Conservation (phyloP, 495 filamentous ascomycete species). For the Copromyces sp. region DNA sequence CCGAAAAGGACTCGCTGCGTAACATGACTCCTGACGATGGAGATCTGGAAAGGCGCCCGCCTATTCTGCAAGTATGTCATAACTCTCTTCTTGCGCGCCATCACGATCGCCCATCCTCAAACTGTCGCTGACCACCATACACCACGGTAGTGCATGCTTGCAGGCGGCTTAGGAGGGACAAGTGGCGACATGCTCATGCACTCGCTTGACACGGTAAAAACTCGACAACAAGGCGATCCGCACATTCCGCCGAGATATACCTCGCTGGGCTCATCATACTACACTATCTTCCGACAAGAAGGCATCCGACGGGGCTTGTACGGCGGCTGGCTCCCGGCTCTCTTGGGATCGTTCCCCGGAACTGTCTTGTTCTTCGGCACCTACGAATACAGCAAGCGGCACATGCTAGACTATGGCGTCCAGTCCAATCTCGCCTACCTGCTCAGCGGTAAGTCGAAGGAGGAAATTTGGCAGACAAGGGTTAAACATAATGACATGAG, state of each 20-base stretch:
- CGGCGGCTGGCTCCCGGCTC: conserved; percentile 78
- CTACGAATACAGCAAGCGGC: conserved; percentile 89
- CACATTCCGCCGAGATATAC: conserved; percentile 84
- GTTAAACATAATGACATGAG: conserved; percentile 13
- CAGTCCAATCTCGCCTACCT: conserved; percentile 76
- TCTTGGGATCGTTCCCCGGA: conserved; percentile 86
- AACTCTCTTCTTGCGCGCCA: neutral
- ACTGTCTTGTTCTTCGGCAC: conserved; percentile 93
- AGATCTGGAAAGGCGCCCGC: conserved; percentile 33
- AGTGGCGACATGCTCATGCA: conserved; percentile 98
- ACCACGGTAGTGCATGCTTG: conserved; percentile 70
- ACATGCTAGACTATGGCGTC: conserved; percentile 73
- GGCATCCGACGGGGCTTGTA: conserved; percentile 84
- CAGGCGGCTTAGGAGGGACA: conserved; percentile 81
- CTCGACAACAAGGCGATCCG: conserved; percentile 94
- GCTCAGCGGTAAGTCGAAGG: conserved; percentile 50
- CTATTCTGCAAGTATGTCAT: conserved; percentile 34
- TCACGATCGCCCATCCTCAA: neutral
- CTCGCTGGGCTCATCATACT: conserved; percentile 78
- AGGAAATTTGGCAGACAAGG: neutral
- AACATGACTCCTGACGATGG: conserved; percentile 35
- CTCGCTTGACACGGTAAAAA: conserved; percentile 97
- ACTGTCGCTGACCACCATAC: conserved; percentile 10
- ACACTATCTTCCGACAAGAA: conserved; percentile 87
- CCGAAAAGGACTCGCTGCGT: conserved; percentile 12